These are phyloP conservation scores for Millerozyma acaciae DNA, from an alignment of 805 yeast genomes.

Conservation along the genomic window DNA sequence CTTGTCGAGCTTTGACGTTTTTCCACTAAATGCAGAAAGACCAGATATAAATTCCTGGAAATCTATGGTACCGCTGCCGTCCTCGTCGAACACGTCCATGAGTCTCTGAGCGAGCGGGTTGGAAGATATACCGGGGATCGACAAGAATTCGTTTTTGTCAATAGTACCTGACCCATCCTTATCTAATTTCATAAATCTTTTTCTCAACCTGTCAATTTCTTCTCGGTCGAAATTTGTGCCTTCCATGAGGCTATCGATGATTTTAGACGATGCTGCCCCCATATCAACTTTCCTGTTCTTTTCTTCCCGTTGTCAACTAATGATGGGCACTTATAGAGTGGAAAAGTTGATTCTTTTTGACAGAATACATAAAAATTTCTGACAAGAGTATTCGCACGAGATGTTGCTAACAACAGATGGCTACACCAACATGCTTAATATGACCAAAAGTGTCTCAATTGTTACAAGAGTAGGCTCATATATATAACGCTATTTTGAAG, in stretches of 20 bases:
- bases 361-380: neutral
- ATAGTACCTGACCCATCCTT: constrained; percentile 90
- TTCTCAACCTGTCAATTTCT: constrained; percentile 86
- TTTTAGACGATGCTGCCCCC: constrained; percentile 61
- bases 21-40: constrained; percentile 80
- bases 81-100: constrained; percentile 91
- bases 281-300: too few relatives aligned
- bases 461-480: neutral
- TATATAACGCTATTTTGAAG: too few relatives aligned
- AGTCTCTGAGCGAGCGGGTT: constrained; percentile 88
- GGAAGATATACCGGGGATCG: constrained; percentile 86
- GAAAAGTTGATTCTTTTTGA: too few relatives aligned
- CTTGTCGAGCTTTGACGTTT: constrained; percentile 77
- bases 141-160: constrained; percentile 83
- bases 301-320: too few relatives aligned
- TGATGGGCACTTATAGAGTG: too few relatives aligned
- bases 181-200: constrained; percentile 92
- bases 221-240: constrained; percentile 86
- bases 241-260: constrained; percentile 67
- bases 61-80: constrained; percentile 89
- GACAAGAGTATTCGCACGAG: too few relatives aligned
- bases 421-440: too few relatives aligned
- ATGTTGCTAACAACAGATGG: too few relatives aligned
- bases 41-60: constrained; percentile 92
- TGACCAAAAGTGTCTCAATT: too few relatives aligned